Conservation (phyloP, 2,329 filamentous ascomycete genomes). For the Penicillium sp. region DNA sequence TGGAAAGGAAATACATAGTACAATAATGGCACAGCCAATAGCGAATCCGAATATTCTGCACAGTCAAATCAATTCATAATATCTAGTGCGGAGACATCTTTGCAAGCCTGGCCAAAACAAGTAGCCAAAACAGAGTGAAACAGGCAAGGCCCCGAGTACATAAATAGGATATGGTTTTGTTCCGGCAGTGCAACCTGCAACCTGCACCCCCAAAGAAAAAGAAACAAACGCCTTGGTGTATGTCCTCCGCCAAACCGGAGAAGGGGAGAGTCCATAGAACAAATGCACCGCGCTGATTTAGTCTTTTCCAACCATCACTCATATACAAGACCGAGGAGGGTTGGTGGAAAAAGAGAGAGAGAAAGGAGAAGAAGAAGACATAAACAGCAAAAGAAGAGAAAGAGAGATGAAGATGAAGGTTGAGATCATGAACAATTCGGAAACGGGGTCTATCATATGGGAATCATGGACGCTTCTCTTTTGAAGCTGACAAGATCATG, state of each 20-base stretch:
- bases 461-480: slow-evolving; percentile 24
- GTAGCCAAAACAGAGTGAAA: too few relatives aligned
- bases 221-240: not conserved
- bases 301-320: slow-evolving; percentile 19
- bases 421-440: slow-evolving; percentile 2
- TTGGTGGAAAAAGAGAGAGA: not conserved
- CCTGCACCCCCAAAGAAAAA: too few relatives aligned
- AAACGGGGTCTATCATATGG: slow-evolving; percentile 23
- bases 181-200: too few relatives aligned
- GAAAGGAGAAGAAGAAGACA: not conserved
- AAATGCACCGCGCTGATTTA: slow-evolving; percentile 20
- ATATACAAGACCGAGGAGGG: slow-evolving; percentile 13
- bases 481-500: slow-evolving; percentile 7
- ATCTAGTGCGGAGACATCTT: too few relatives aligned
- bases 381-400: not conserved
- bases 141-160: too few relatives aligned
- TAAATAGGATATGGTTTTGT: too few relatives aligned
- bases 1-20: too few relatives aligned
- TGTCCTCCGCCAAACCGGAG: not conserved
- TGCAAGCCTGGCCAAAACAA: too few relatives aligned
- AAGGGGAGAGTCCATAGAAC: not conserved
- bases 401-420: not conserved
- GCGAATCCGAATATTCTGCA: too few relatives aligned
- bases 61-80: too few relatives aligned
- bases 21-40: too few relatives aligned